Conservation (phyloP, 371 early-diverging fungal species). For the Entomophthora muscae region DNA sequence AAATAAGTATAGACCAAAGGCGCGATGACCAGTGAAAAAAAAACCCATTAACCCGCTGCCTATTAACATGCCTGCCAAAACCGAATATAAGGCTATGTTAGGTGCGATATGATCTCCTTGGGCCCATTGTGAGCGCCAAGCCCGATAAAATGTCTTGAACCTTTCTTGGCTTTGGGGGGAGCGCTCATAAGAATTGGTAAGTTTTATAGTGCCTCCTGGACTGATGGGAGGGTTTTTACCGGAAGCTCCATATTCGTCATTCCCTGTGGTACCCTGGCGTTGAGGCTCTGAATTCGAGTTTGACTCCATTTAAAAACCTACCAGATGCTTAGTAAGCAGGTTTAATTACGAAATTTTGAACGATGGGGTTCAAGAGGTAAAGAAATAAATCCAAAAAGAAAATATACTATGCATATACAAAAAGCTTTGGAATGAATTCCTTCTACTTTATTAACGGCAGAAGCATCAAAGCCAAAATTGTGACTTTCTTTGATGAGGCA, state of each 20-base stretch:
- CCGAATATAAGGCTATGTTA: not conserved
- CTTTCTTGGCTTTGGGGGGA: not conserved
- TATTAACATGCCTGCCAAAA: slow-evolving; percentile 5
- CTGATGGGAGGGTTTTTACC: not conserved
- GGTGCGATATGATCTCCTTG: not conserved
- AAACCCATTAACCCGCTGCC: not conserved
- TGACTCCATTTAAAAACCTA: not conserved
- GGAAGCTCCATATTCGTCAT: not conserved
- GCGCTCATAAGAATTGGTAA: not conserved
- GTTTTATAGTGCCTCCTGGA: not conserved
- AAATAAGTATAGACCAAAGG: slow-evolving; percentile 27
- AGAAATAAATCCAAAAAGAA: not conserved
- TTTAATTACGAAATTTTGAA: not conserved
- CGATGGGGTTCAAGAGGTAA: not conserved
- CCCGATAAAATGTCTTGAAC: not conserved
- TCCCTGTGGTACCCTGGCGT: not conserved
- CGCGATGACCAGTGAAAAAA: not conserved
- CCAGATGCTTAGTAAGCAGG: not conserved
- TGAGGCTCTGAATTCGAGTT: not conserved
- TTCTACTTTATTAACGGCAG: not conserved
- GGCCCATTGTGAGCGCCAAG: not conserved
- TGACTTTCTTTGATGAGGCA: too few relatives aligned
- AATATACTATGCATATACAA: too few relatives aligned
- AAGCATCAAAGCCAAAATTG: not conserved
- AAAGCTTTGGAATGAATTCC: too few relatives aligned